Conservation (phyloP, 2,329 filamentous ascomycete species). For the Phoma sp. region DNA sequence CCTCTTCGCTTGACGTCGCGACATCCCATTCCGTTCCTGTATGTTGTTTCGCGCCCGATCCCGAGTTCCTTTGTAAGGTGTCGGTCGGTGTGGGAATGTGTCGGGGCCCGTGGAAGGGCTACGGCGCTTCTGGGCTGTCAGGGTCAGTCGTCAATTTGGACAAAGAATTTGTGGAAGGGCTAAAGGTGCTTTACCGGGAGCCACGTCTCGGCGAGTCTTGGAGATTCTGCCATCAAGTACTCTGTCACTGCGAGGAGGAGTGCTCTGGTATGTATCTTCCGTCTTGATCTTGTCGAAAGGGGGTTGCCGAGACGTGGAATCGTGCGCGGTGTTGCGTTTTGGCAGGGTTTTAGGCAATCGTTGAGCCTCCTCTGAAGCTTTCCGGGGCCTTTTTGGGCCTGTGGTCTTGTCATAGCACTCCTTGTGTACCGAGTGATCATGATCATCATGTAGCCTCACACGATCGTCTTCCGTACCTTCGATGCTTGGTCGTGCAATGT, state of each 20-base stretch:
- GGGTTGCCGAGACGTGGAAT: neutral
- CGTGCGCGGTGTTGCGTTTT: neutral
- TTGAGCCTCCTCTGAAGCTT: neutral
- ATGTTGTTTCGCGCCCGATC: neutral
- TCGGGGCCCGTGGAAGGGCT: neutral
- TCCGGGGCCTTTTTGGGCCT: neutral
- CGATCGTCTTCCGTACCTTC: neutral
- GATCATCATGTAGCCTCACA: neutral
- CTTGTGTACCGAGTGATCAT: neutral
- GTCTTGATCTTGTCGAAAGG: neutral
- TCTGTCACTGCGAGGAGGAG: neutral
- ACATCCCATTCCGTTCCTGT: neutral
- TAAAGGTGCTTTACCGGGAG: neutral
- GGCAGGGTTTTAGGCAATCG: neutral
- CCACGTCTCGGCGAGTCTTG: neutral
- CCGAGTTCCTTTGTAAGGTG: neutral
- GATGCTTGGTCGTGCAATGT: neutral
- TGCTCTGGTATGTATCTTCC: neutral
- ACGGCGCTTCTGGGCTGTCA: neutral
- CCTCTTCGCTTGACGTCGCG: slow-evolving; percentile 4
- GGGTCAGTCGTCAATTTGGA: neutral
- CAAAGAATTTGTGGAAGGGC: neutral
- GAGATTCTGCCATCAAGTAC: neutral
- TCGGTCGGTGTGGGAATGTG: neutral
- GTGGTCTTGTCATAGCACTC: neutral